Conservation (phyloP, 2,329 filamentous ascomycete genomes). For the Colletotrichum cereale region DNA sequence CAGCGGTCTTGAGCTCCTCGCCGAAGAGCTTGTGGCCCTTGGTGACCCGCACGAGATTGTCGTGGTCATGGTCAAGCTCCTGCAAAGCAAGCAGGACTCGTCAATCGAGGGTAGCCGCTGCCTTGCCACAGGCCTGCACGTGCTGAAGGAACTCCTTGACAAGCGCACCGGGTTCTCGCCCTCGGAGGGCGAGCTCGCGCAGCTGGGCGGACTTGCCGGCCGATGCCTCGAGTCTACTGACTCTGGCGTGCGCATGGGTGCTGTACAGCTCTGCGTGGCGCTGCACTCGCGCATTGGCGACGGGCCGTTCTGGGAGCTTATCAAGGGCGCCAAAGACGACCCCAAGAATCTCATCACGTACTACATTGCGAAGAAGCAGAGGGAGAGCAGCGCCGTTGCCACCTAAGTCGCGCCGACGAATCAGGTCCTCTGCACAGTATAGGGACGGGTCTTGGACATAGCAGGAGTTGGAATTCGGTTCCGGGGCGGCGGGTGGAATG, state of each 20-base stretch:
- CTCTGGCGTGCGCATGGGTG: constrained; percentile 77
- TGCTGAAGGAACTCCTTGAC: constrained; percentile 71
- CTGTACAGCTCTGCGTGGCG: constrained; percentile 83
- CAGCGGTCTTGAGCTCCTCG: constrained; percentile 78
- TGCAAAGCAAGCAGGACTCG: constrained; percentile 59
- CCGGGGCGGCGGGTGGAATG: not conserved
- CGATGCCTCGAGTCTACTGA: constrained; percentile 71
- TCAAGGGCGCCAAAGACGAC: constrained; percentile 76
- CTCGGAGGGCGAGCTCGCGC: constrained; percentile 63
- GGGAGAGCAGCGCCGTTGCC: constrained; percentile 55
- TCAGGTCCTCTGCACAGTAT: not conserved
- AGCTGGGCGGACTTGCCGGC: constrained; percentile 64
- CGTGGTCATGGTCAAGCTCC: constrained; percentile 63
- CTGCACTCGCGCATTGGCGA: constrained; percentile 74
- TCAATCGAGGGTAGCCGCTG: constrained; percentile 62
- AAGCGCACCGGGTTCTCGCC: constrained; percentile 62
- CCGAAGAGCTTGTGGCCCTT: constrained; percentile 77
- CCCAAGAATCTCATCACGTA: constrained; percentile 84
- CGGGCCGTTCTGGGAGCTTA: constrained; percentile 73
- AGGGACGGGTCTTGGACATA: not conserved
- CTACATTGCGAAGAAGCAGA: constrained; percentile 80
- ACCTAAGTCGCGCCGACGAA: constrained; percentile 1
- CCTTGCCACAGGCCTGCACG: constrained; percentile 73
- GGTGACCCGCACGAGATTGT: constrained; percentile 73
- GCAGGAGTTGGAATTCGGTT: constrained; percentile 16